phyloP scores from a whole-genome alignment of 257 asterid genomes.

The Solanum sejunctum region DNA sequence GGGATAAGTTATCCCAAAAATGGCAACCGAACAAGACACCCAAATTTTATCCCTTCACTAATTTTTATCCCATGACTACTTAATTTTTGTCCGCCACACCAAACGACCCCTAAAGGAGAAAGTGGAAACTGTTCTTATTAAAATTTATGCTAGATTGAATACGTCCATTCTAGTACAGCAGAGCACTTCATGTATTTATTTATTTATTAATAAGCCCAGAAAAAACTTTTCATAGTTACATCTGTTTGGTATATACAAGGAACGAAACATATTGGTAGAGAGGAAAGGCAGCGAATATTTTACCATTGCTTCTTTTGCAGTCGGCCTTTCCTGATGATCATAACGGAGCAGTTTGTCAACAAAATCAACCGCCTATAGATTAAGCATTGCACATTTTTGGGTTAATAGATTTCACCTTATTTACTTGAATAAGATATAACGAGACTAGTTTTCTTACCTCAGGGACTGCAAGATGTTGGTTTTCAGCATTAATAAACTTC shows the following conservation, averaged over 20 bases:
- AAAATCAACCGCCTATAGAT: constrained; percentile 75
- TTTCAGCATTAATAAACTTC: constrained; percentile 24
- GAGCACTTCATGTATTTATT: not conserved
- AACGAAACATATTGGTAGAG: not conserved
- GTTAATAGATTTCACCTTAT: not conserved
- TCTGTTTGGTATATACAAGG: not conserved
- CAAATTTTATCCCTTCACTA: too few species aligned
- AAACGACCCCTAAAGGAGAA: not conserved
- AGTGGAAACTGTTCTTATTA: not conserved
- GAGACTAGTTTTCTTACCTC: constrained; percentile 41
- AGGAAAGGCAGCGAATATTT: not conserved
- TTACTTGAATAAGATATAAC: not conserved
- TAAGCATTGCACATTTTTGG: not conserved
- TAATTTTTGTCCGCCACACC: too few species aligned
- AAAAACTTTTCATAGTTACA: not conserved
- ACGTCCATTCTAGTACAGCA: not conserved
- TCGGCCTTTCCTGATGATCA: constrained; percentile 93
- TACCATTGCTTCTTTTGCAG: constrained; percentile 98
- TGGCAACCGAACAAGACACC: too few species aligned
- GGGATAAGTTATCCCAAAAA: too few species aligned
- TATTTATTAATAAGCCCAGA: not conserved
- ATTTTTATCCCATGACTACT: too few species aligned
- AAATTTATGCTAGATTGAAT: not conserved
- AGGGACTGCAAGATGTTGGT: constrained; percentile 51
- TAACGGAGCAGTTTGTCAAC: constrained; percentile 84